Conservation (phyloP, 306 rosid species). For the Crataegus laevigata region DNA sequence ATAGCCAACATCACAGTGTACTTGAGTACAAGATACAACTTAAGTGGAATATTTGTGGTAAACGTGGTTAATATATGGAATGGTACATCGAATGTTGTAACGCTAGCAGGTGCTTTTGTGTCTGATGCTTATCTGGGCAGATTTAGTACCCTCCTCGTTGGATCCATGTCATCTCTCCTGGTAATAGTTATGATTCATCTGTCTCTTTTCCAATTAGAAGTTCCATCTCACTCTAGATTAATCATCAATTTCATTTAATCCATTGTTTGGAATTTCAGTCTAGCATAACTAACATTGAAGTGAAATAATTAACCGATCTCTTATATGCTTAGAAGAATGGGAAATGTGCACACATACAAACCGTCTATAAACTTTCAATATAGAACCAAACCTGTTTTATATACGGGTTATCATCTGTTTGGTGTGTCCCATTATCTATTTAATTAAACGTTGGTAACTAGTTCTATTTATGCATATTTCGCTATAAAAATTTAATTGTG, state of each 20-base stretch:
- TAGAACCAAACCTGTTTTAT: no score
- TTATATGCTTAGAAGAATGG: neutral
- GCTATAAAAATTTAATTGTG: no score
- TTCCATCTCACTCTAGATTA: neutral
- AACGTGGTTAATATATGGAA: slow-evolving; percentile 66
- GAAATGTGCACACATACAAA: no score
- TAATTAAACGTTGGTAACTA: no score
- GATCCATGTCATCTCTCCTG: slow-evolving; percentile 56
- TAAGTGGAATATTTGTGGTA: slow-evolving; percentile 45
- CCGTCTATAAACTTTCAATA: no score
- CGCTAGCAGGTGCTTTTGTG: slow-evolving; percentile 65
- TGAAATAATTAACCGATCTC: neutral
- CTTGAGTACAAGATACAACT: slow-evolving; percentile 40
- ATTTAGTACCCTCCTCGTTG: slow-evolving; percentile 57
- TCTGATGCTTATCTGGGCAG: slow-evolving; percentile 74
- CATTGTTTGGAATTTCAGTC: neutral
- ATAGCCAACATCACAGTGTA: slow-evolving; percentile 55
- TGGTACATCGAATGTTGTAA: slow-evolving; percentile 58
- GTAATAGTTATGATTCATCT: slow-evolving; percentile 36
- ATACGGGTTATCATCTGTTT: no score
- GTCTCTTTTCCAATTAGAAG: neutral
- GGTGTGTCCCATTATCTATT: no score
- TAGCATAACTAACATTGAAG: neutral
- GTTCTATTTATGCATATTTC: no score
- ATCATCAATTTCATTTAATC: neutral